Conservation (phyloP, 257 asterid species). For the Paulownia fortunei region DNA sequence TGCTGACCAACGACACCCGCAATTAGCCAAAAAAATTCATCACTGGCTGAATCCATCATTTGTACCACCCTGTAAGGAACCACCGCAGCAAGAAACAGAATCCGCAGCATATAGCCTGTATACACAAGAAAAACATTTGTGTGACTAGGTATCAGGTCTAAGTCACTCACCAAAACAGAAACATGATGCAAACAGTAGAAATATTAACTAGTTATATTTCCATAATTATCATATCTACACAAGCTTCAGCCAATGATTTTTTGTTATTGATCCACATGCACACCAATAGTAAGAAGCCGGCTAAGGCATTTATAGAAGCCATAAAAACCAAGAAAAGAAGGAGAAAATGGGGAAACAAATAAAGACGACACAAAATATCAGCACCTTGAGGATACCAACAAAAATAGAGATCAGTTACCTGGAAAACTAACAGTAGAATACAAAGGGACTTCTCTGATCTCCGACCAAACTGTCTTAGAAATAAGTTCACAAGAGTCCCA, state of each 20-base stretch:
- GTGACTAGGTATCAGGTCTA: neutral
- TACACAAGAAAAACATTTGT: neutral
- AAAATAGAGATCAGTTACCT: conserved; percentile 52
- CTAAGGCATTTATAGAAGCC: neutral
- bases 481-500: conserved; percentile 86
- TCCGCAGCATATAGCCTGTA: conserved; percentile 83
- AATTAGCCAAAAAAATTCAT: no score
- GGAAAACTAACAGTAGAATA: conserved; percentile 68
- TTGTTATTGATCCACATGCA: neutral
- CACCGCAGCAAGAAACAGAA: conserved; percentile 81
- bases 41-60: conserved; percentile 37
- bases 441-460: conserved; percentile 87
- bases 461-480: conserved; percentile 73
- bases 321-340: neutral
- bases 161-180: neutral
- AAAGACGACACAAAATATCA: neutral
- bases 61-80: conserved; percentile 93
- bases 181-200: neutral
- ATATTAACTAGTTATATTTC: neutral
- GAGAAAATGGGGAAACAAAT: neutral
- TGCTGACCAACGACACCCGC: neutral
- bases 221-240: neutral
- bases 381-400: neutral
- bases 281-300: neutral
- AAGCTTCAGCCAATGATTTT: neutral